A percentile compares a stretch with the other conserved stretches of the same genome.
Evolutionary conservation across 2,329 filamentous ascomycete genomes (phyloP).

Genomic region (Ceratocystis alfenasii): DNA sequence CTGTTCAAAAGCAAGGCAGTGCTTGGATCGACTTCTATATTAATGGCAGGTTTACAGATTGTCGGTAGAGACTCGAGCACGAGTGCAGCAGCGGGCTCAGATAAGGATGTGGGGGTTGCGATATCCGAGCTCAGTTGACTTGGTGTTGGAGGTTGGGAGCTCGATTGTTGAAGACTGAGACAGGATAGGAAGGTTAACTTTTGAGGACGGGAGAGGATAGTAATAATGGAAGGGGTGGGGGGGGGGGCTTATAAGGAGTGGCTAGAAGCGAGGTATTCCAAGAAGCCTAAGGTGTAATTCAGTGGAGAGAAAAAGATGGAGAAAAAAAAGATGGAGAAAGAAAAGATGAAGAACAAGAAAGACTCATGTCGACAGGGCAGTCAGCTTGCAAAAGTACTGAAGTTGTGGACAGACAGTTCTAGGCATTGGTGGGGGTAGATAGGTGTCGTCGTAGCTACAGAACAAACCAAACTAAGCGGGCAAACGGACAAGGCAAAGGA

Average conservation of each 20-base stretch:
- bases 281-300: background rate
- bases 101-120: conserved; percentile 1
- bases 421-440: no score
- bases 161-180: conserved; percentile 4
- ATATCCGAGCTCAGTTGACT: conserved; percentile 2
- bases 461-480: no score
- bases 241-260: background rate
- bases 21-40: background rate
- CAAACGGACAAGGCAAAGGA: no score
- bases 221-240: background rate
- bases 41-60: background rate
- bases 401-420: no score
- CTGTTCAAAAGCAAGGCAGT: background rate
- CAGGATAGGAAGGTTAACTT: background rate
- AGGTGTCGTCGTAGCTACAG: no score
- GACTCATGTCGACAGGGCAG: background rate
- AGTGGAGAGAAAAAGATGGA: no score
- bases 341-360: background rate
- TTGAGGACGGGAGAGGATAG: background rate
- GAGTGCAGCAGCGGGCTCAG: background rate
- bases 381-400: background rate
- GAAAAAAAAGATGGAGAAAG: background rate
- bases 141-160: conserved; percentile 9
- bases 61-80: background rate
- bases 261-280: background rate